Base-by-base conservation (phyloP, 495 filamentous ascomycete genomes). In the Venustampulla echinocandica region DNA sequence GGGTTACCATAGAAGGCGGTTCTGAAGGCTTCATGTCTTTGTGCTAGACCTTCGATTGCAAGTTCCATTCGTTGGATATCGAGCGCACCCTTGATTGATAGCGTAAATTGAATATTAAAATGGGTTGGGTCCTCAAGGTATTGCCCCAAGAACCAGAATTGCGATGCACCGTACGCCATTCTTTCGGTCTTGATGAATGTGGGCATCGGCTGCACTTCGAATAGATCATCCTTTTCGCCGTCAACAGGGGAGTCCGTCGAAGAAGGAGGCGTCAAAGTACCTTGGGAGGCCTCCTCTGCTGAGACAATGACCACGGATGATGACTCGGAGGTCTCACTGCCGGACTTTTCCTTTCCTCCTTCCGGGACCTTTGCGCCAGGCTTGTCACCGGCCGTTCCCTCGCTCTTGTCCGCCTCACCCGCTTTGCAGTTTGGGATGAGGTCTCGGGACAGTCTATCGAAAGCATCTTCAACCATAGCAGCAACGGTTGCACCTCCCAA, bases 141-240 rank as follows among this genome's bases (percentile, higher is more conserved):
- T 2, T 52, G 54, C 0, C 32, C 32, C 4, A 69, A 36, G 47
- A 76, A 75, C 70, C 70, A 75, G 48, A 77, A 66, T 2, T 69
- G 57, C 0, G 65, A 66, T 46, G 73, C 68, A 1, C 49, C 63
- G 27, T 61, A 62, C 1, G 64, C 64, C 55, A 68, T 68, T 17
- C 15, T 23, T 35, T 30, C 27, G 7, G 27, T 30, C n/a, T n/a
- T 30, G n/a, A n/a, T n/a, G n/a, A n/a, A n/a, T n/a, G n/a, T n/a
- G n/a, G n/a, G n/a, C 27, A 30, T 7, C 7, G n/a, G 7, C n/a
- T 30, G 7, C 7, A 30, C 7, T n/a, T 30, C 27, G n/a, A 7
- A 7, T 7, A 30, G 27, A 7, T 30, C 27, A 7, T 30, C n/a
- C 7, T n/a, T 30, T 30, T 30, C 27, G 7, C 7, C 27, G n/a